A percentile compares a stretch with the other conserved stretches of the same genome.
phyloP scores from a whole-genome alignment of 225 moss, liverwort and hornwort species.

The Bryum argenteum region DNA sequence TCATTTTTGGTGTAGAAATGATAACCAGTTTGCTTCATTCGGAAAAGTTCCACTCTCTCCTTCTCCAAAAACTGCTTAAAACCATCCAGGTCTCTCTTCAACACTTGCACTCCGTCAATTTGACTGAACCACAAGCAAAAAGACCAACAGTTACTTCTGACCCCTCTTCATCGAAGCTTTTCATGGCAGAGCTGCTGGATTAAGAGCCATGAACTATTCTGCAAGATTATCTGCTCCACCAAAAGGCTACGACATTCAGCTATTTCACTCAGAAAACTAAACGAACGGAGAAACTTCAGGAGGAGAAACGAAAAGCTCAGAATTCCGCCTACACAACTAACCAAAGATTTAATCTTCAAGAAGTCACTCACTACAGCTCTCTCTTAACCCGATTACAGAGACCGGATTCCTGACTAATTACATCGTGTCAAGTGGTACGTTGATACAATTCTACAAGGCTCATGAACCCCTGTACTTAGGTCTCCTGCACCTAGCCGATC shows the following conservation, averaged over 20 bases:
- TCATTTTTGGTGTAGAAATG: constrained; percentile 68
- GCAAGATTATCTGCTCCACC: not conserved
- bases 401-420: not conserved
- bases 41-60: constrained; percentile 63
- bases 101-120: constrained; percentile 57
- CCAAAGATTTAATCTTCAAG: not conserved
- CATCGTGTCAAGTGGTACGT: constrained; percentile 1
- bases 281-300: not conserved
- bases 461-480: not conserved
- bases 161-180: constrained; percentile 1
- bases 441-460: not conserved
- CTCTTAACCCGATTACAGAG: constrained; percentile 1
- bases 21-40: constrained; percentile 61
- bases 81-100: constrained; percentile 49
- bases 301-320: not conserved
- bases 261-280: not conserved
- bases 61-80: constrained; percentile 71
- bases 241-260: not conserved
- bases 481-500: not conserved
- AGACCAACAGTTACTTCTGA: constrained; percentile 3
- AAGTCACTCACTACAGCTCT: not conserved
- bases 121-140: constrained; percentile 51
- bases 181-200: not conserved
- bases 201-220: constrained; percentile 8
- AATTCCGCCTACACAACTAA: not conserved